phyloP scores from a whole-genome alignment of 2,329 filamentous ascomycete genomes.

The Trichoderma koningiopsis region DNA sequence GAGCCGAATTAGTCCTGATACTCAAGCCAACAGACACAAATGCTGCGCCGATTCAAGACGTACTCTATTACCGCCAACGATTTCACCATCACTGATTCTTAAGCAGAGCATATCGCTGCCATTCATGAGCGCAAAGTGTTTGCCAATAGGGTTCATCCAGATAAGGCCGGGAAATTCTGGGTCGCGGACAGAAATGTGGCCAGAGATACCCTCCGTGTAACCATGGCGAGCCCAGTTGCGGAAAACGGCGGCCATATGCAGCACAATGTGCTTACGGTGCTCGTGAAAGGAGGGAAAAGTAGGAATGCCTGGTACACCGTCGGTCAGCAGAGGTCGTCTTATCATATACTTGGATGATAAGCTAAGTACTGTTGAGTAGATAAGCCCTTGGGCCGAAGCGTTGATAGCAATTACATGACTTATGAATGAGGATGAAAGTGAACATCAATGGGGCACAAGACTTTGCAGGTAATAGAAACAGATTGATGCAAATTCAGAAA shows the following conservation, averaged over 20 bases:
- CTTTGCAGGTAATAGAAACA: background rate
- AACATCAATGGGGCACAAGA: background rate
- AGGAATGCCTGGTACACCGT: conserved; percentile 42
- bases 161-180: conserved; percentile 62
- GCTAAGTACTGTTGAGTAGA: background rate
- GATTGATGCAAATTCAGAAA: background rate
- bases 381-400: background rate
- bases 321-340: background rate
- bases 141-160: conserved; percentile 71
- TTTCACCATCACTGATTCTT: conserved; percentile 57
- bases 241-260: conserved; percentile 67
- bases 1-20: background rate
- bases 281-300: conserved; percentile 43
- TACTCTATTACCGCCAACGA: conserved; percentile 62
- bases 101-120: conserved; percentile 70
- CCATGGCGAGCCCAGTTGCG: conserved; percentile 37
- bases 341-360: background rate
- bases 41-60: background rate
- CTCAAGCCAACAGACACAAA: background rate
- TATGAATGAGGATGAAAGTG: background rate
- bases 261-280: conserved; percentile 63
- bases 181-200: conserved; percentile 67
- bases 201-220: conserved; percentile 39
- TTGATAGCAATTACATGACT: background rate
- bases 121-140: conserved; percentile 67